Evolutionary conservation across 1,139 yeast species (phyloP), one percentile per base, ranked within the genome.

Genomic region (Meyerozyma elateridarum): DNA sequence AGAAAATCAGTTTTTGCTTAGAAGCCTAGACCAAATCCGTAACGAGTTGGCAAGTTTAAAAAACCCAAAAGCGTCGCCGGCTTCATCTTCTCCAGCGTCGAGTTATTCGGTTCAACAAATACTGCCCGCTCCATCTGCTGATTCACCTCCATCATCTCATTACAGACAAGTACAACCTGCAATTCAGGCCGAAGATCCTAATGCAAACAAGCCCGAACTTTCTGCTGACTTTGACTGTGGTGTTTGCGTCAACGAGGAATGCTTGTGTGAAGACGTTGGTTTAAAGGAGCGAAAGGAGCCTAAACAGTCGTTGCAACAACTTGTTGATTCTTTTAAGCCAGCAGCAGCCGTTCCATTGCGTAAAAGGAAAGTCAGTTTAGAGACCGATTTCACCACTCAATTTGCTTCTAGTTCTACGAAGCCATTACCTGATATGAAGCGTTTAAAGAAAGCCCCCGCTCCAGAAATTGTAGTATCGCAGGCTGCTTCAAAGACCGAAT

Each of bases 261-360:
- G 91, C 49, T 56, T 81, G 8, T 82, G 89, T 53, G 88, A 74
- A 35, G 59, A 68, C 2, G 73, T 78, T n/a, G 88, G 87, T 1
- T 52, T 77, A 32, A 76, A 70, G 41, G 48, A 40, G 12, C n/a
- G n/a, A n/a, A 22, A 43, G 27, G 20, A 37, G 29, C 22, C 31
- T 33, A 37, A 40, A 8, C 31, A 32, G 16, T 34, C 42, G 13
- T 44, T 65, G 27, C 61, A 63, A 36, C 62, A 62, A 17, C 50
- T 62, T 8, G 40, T 72, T 22, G 54, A 59, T 4, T 50, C 60
- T 12, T 70, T 77, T 44, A 64, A 68, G 40, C 83, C 85, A 5
- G 61, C 70, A 66, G 68, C 76, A 8, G 80, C 87, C 0, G 88
- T 79, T 3, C 67, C 81, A 1, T 57, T 79, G 40, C 65, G 62